phyloP scores from a whole-genome alignment of 805 yeast species.

The Tetrapisispora phaffii region DNA sequence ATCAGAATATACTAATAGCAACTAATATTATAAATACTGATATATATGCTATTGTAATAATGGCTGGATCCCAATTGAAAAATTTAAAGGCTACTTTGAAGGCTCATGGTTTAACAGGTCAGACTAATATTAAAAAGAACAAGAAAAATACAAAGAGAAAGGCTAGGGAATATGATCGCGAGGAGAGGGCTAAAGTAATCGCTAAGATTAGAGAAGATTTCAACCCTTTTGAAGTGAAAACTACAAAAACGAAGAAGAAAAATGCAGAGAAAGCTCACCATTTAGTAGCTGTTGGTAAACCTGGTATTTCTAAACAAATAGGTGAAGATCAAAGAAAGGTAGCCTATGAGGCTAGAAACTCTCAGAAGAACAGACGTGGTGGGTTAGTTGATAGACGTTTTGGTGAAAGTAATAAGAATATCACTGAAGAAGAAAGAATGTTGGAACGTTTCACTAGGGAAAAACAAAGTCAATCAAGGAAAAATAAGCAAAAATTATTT shows the following conservation, averaged over 20 bases:
- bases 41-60: constrained; percentile 14
- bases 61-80: constrained; percentile 87
- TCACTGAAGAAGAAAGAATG: constrained; percentile 90
- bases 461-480: constrained; percentile 46
- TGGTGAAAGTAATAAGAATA: constrained; percentile 66
- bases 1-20: no score
- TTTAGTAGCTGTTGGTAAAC: constrained; percentile 49
- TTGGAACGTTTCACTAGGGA: constrained; percentile 89
- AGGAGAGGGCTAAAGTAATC: constrained; percentile 51
- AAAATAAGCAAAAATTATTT: constrained; percentile 50
- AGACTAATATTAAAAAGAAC: constrained; percentile 53
- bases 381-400: constrained; percentile 78
- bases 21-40: no score
- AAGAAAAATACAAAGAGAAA: constrained; percentile 37
- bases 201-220: constrained; percentile 66
- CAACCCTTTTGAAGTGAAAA: constrained; percentile 80
- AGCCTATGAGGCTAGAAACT: constrained; percentile 55
- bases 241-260: constrained; percentile 51
- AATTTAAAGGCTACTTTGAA: constrained; percentile 68
- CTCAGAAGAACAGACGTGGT: constrained; percentile 63
- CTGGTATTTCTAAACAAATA: constrained; percentile 56
- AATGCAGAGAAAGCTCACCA: constrained; percentile 28
- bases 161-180: constrained; percentile 59
- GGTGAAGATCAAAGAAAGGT: constrained; percentile 56
- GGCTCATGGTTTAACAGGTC: constrained; percentile 78